Evolutionary conservation across 495 filamentous ascomycete species (phyloP), one percentile per base, ranked within the genome.

Genomic region (Hyaloscypha finlandica): DNA sequence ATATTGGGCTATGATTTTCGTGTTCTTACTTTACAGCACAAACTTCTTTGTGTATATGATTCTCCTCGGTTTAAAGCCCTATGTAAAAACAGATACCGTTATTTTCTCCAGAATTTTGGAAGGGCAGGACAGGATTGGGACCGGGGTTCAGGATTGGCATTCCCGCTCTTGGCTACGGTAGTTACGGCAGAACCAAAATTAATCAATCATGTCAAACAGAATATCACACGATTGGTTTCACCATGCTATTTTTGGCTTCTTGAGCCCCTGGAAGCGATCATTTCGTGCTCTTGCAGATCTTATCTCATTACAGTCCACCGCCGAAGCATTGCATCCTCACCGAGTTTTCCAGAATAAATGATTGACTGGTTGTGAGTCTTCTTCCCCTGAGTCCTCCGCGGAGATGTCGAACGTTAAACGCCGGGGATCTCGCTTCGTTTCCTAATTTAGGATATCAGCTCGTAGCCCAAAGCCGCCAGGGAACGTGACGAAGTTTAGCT

Each of bases 81-180:
- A 56, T 56, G 53, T 56, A 56, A 30, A 53, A 56, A 56, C 42
- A 48, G 9, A 48, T 48, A 48, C 42, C 42, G 14, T 48, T 4
- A 16, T 48, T 48, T 48, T 6, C 19, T n/a, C 8, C 30, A 6
- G 53, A 4, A 32, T 29, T 56, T 25, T 25, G 53, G 22, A n/a
- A 25, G 8, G 53, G 30, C 20, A 29, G 53, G 53, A 56, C 30
- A 11, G 22, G 22, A 32, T 56, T 29, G 53, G 53, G 53, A 8
- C 6, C 8, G 6, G 30, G 22, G 53, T 6, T 6, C 22, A 8
- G 56, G 29, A 9, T 32, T 35, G 56, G 56, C 19, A 59, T 59
- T 59, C 56, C 56, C 56, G 32, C 56, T 59, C 56, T 58, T 58
- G 55, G 55, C 51, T 56, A 56, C 30, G 22, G 53, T 29, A 25